A percentile compares a stretch with the other conserved stretches of the same genome.
These are phyloP conservation scores for Penicillium aurantiogriseum DNA, from an alignment of 2,329 filamentous ascomycete genomes.

Conservation along the genomic window DNA sequence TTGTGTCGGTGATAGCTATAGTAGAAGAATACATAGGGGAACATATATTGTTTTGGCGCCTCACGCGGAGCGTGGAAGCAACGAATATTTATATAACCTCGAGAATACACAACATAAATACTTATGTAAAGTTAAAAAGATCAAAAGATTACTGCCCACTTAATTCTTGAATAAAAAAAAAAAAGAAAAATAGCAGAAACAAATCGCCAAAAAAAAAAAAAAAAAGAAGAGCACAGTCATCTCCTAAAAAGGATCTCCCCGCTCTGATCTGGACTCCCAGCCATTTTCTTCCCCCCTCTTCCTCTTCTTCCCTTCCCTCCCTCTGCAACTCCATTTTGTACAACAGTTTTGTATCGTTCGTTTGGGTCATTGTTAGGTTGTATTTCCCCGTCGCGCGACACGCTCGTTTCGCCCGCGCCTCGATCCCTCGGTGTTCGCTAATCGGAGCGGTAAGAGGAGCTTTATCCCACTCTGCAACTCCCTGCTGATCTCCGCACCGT, in stretches of 20 bases:
- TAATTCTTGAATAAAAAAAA: not conserved
- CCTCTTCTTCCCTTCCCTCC: constrained; percentile 16
- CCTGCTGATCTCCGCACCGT: constrained; percentile 37
- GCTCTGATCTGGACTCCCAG: constrained; percentile 23
- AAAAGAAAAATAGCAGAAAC: not conserved
- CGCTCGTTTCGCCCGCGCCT: constrained; percentile 26
- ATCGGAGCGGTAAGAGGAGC: constrained; percentile 23
- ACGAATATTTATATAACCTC: not conserved
- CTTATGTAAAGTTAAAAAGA: not conserved
- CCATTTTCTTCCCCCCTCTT: constrained; percentile 22
- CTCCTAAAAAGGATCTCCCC: constrained; percentile 17
- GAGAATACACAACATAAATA: not conserved
- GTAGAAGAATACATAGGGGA: not conserved
- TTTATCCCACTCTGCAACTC: constrained; percentile 29
- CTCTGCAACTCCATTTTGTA: constrained; percentile 24
- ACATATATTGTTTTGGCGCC: not conserved
- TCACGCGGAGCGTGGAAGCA: not conserved
- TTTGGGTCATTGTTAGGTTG: constrained; percentile 19
- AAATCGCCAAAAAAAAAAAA: not conserved
- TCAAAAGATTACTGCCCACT: not conserved
- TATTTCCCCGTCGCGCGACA: constrained; percentile 18
- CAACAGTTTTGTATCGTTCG: constrained; percentile 24
- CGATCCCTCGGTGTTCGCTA: constrained; percentile 17
- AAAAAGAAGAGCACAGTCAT: constrained; percentile 1
- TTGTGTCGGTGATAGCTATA: not conserved